Conservation (phyloP, 2,329 filamentous ascomycete species). For the Sarocladium brachiariae region DNA sequence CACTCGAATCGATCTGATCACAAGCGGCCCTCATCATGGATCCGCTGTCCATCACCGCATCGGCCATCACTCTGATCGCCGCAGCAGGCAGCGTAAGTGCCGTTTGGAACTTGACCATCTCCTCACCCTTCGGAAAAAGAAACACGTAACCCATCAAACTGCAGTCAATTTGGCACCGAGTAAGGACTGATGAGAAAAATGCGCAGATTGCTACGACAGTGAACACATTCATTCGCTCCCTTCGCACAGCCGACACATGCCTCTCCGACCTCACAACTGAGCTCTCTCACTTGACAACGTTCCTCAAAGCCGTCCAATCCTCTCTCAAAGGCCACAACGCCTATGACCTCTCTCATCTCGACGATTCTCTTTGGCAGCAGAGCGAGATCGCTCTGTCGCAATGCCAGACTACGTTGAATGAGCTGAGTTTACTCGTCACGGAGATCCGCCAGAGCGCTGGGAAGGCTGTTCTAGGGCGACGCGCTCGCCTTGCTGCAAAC, state of each 20-base stretch:
- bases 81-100: slow-evolving; percentile 2
- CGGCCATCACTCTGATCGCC: slow-evolving; percentile 4
- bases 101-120: neutral
- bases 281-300: slow-evolving; percentile 15
- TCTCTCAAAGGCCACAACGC: slow-evolving; percentile 16
- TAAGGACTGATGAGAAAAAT: neutral
- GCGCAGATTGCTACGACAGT: neutral
- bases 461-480: slow-evolving; percentile 14
- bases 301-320: slow-evolving; percentile 16
- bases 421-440: slow-evolving; percentile 11
- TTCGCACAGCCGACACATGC: slow-evolving; percentile 15
- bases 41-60: slow-evolving; percentile 3
- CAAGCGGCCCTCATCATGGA: neutral
- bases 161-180: neutral
- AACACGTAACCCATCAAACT: neutral
- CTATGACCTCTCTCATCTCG: slow-evolving; percentile 16
- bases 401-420: slow-evolving; percentile 16
- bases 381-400: slow-evolving; percentile 16
- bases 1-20: neutral
- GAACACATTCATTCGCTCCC: slow-evolving; percentile 6
- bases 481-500: slow-evolving; percentile 12
- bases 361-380: slow-evolving; percentile 18
- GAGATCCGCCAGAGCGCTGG: neutral
- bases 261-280: slow-evolving; percentile 16
- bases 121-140: neutral